These are phyloP conservation scores for Colletotrichum sp. DNA, from an alignment of 2,329 filamentous ascomycete genomes.

Conservation along the genomic window DNA sequence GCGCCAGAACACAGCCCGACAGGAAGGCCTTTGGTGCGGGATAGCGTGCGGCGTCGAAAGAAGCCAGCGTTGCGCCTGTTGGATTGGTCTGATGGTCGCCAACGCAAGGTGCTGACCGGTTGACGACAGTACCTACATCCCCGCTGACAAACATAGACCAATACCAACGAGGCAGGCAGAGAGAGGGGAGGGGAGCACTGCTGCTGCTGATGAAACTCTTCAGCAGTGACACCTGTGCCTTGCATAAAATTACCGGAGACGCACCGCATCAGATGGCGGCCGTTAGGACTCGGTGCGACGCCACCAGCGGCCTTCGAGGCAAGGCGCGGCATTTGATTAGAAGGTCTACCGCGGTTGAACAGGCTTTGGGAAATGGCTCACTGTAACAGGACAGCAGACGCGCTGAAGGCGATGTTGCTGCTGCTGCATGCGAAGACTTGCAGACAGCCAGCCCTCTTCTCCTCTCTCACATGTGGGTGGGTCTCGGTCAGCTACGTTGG, in stretches of 20 bases:
- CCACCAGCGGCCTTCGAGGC: background rate
- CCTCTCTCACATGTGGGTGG: background rate
- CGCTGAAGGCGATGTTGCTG: background rate
- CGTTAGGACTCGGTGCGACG: background rate
- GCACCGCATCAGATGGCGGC: background rate
- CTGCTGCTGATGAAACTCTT: background rate
- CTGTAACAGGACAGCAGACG: background rate
- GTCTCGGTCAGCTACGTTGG: background rate
- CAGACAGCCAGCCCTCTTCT: background rate
- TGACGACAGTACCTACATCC: background rate
- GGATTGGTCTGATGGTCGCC: background rate
- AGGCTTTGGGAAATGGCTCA: background rate
- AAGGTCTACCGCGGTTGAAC: background rate
- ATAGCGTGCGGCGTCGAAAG: background rate
- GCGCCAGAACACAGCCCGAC: background rate
- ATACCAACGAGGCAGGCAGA: background rate
- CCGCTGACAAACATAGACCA: background rate
- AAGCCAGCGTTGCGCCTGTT: background rate
- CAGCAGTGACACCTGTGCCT: background rate
- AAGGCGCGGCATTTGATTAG: background rate
- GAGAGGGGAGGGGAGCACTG: background rate
- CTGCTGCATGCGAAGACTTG: background rate
- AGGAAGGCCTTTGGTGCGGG: background rate
- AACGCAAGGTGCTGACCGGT: background rate
- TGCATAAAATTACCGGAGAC: background rate